Base-by-base conservation (phyloP, 2,329 filamentous ascomycete genomes). In the Emmonsiellopsis sp. region DNA sequence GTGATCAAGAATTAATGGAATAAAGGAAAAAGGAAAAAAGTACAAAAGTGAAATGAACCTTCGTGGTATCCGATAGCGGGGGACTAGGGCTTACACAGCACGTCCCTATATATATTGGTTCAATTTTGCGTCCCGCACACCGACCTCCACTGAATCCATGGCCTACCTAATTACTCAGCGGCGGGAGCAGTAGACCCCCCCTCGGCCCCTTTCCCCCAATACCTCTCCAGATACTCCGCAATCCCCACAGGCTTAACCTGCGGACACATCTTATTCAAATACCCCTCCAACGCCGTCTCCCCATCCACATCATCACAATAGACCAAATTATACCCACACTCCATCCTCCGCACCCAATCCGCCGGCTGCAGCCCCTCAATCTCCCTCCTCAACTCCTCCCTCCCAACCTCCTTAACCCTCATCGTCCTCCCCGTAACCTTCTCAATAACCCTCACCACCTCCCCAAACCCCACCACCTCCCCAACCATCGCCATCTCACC, bases 401-500 rank as follows among this genome's bases (percentile, higher is more conserved):
- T 37, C 4, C 31, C 42, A 11, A 52, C 31, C 34, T 32, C 33
- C 39, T 42, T 39, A 34, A 52, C 33, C n/a, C 42, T 33, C 8
- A 55, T 45, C 36, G 17, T 51, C 46, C 46, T 53, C 34, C 53
- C 52, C 47, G 55, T 59, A 8, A 60, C 55, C 49, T 56, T 49
- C 52, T 65, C 61, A 14, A 62, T 58, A 13, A 63, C 50, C 14
- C 46, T 46, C 27, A 64, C 57, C 14, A 66, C 54, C 40, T 66
- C 57, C 43, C 60, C 60, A 42, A 68, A 55, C 37, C 52, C 43
- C 34, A 64, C 31, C 21, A 63, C 65, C 33, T 66, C 60, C 6
- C 68, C 66, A 6, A 61, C 65, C 59, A 70, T 66, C 7, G 62
- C 60, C 51, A 69, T 60, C 49, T 68, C 61, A 47, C 62, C 60